Evolutionary conservation across 2,329 filamentous ascomycete genomes (phyloP), one percentile per base, ranked within the genome.

Genomic region (Fulvia fulva): DNA sequence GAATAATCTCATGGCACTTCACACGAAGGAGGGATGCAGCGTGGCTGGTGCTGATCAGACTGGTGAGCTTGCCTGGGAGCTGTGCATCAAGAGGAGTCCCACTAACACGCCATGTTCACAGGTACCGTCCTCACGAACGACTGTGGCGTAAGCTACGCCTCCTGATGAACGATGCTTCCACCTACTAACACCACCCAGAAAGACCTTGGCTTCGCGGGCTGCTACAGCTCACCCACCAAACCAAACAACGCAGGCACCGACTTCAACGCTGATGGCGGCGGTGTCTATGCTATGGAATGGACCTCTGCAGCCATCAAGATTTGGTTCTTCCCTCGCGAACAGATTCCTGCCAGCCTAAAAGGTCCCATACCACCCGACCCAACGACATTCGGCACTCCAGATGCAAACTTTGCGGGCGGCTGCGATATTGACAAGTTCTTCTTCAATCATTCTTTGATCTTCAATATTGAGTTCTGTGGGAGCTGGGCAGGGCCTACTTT

Each of bases 101-200:
- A 19, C 14, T 41, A n/a, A 41, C 8, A n/a, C 16, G 37, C 16
- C 3, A 7, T 41, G 19, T n/a, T 11, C 4, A 76, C 76, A 3
- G 83, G 83, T 5, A 72, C 68, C 4, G 68, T 82, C 12, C 74
- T 77, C n/a, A 65, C 61, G n/a, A 65, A 67, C 51, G 67, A 72
- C 34, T 89, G 89, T 49, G 90, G 93, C 79, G 12, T 87, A 91
- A 77, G 16, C 79, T 86, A 19, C 5, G n/a, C 8, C 37, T 16
- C 16, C 14, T 16, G 2, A 8, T n/a, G 14, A 41, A n/a, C 19
- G 14, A 19, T n/a, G n/a, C 7, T 41, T 4, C 3, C 14, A 14
- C 37, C 19, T n/a, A 19, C 16, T 41, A 8, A 41, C 14, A 41
- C 16, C 64, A 57, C 51, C 19, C 59, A 64, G 57, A 25, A 76